These are phyloP conservation scores for Saksenaea vasiformis DNA, from an alignment of 371 early-diverging fungal genomes.

Conservation along the genomic window DNA sequence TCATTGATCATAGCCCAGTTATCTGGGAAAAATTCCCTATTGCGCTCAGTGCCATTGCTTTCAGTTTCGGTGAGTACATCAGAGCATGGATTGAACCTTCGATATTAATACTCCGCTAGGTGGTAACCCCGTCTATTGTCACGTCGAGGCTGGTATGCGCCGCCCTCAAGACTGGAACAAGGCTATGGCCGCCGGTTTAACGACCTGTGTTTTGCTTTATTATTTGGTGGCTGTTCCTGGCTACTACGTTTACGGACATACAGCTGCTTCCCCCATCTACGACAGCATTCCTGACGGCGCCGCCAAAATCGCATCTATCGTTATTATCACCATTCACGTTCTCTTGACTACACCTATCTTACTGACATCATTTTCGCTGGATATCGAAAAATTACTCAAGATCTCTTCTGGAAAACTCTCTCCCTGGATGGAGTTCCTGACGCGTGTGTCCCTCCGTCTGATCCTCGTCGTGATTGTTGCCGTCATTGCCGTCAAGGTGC, in stretches of 20 bases:
- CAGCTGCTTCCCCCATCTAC: slow-evolving; percentile 75
- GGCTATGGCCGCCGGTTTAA: slow-evolving; percentile 69
- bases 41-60: slow-evolving; percentile 62
- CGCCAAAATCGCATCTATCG: slow-evolving; percentile 62
- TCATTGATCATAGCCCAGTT: slow-evolving; percentile 31
- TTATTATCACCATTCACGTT: slow-evolving; percentile 83
- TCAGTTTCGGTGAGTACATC: slow-evolving; percentile 49
- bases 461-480: slow-evolving; percentile 41
- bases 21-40: slow-evolving; percentile 57
- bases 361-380: slow-evolving; percentile 77
- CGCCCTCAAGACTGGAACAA: slow-evolving; percentile 73
- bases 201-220: slow-evolving; percentile 74
- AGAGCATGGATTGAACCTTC: neutral
- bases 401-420: slow-evolving; percentile 34
- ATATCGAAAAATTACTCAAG: slow-evolving; percentile 59
- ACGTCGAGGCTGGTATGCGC: slow-evolving; percentile 81
- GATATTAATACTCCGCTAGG: slow-evolving; percentile 56
- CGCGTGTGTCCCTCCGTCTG: slow-evolving; percentile 53
- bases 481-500: slow-evolving; percentile 58
- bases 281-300: slow-evolving; percentile 65
- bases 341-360: slow-evolving; percentile 83
- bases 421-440: slow-evolving; percentile 30
- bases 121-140: slow-evolving; percentile 48
- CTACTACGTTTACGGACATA: slow-evolving; percentile 79
- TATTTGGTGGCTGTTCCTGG: slow-evolving; percentile 73